Evolutionary conservation across 2,329 filamentous ascomycete species (phyloP).

Genomic region (Diaporthe sp.): DNA sequence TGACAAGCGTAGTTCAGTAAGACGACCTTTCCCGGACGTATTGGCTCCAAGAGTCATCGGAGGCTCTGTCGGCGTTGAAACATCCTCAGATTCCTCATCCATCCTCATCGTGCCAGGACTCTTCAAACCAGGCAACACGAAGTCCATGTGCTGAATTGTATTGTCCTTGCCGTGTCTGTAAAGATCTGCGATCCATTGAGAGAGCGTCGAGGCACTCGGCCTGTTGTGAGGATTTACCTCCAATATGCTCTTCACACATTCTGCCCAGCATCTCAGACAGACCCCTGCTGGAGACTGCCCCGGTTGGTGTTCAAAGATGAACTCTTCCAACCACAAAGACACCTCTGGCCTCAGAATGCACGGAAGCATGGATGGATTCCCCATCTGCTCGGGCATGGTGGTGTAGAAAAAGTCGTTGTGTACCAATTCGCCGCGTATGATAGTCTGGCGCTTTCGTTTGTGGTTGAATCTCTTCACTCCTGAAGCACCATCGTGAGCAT

Average conservation of each 20-base stretch:
- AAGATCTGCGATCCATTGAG: conserved; percentile 7
- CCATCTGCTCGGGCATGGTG: background rate
- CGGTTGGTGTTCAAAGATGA: background rate
- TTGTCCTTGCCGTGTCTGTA: background rate
- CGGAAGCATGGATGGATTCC: background rate
- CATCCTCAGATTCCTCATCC: too few relatives aligned
- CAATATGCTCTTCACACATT: conserved; percentile 24
- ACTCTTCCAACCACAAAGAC: conserved; percentile 13
- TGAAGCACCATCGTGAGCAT: background rate
- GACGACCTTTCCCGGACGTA: too few relatives aligned
- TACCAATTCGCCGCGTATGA: background rate
- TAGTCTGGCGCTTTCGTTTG: background rate
- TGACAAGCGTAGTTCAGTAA: background rate
- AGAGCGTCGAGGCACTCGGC: conserved; percentile 11
- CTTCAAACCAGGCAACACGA: too few relatives aligned
- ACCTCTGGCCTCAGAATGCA: conserved; percentile 8
- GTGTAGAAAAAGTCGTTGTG: conserved; percentile 37
- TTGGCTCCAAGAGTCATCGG: too few relatives aligned
- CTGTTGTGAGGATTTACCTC: conserved; percentile 27
- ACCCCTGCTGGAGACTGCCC: background rate
- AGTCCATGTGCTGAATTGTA: background rate
- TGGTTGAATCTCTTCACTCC: conserved; percentile 20
- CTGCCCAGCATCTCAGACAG: conserved; percentile 37
- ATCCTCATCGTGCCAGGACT: too few relatives aligned
- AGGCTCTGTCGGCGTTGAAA: too few relatives aligned